These are phyloP conservation scores for Pinus albicaulis DNA, from an alignment of 75 land plant genomes.

Conservation along the genomic window DNA sequence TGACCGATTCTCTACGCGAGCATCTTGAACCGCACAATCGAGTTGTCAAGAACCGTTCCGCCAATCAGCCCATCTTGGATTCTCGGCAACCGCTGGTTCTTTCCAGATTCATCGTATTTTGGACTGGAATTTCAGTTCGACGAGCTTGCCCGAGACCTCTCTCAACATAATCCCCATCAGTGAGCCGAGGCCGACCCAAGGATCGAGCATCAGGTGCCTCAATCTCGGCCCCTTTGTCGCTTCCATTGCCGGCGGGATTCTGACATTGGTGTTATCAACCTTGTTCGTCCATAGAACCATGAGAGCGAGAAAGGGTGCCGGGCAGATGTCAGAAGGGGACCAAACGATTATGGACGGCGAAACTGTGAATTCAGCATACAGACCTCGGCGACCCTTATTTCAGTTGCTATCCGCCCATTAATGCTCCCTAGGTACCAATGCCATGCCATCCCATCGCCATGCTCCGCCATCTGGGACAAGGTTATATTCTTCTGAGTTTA, in stretches of 20 bases:
- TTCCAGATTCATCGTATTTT: constrained; percentile 28
- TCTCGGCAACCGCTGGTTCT: constrained; percentile 20
- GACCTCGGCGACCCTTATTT: too few species aligned
- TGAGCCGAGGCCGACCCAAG: too few species aligned
- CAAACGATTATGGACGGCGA: background rate
- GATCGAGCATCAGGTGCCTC: background rate
- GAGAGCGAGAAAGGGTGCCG: background rate
- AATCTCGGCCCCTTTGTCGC: background rate
- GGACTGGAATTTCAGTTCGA: constrained; percentile 24
- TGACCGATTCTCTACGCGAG: background rate
- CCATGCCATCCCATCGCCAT: too few species aligned
- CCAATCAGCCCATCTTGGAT: constrained; percentile 27
- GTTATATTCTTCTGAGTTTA: too few species aligned
- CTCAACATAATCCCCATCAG: background rate
- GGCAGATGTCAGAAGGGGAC: background rate
- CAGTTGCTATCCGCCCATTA: too few species aligned
- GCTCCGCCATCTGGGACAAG: too few species aligned
- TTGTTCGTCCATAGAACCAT: background rate
- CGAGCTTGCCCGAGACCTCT: background rate
- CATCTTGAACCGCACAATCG: constrained; percentile 16
- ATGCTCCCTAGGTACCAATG: too few species aligned
- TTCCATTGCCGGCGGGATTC: background rate
- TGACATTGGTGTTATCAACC: background rate
- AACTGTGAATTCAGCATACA: too few species aligned
- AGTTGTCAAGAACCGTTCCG: constrained; percentile 14